Conservation (phyloP, 305 asterid genomes). For the Lippia alba region DNA sequence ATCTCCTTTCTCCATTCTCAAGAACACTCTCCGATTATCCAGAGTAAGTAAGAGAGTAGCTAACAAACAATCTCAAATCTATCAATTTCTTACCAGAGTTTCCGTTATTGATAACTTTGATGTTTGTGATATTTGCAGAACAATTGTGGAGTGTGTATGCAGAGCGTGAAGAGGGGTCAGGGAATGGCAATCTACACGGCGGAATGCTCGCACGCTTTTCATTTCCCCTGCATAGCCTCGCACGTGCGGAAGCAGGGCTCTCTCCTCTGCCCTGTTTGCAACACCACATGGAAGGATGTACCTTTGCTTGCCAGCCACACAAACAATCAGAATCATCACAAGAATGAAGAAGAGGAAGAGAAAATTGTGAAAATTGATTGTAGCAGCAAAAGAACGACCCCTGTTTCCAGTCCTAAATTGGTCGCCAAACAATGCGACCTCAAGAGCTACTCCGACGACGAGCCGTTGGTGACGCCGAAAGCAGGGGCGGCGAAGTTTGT, state of each 20-base stretch:
- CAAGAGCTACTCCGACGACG: conserved; percentile 60
- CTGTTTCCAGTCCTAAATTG: conserved; percentile 35
- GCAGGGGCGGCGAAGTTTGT: conserved; percentile 46
- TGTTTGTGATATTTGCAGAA: conserved; percentile 71
- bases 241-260: conserved; percentile 55
- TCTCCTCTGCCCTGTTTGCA: conserved; percentile 80
- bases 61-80: background rate
- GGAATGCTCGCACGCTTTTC: conserved; percentile 86
- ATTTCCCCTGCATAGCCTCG: conserved; percentile 81
- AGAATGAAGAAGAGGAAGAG: conserved; percentile 32
- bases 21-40: conserved; percentile 72
- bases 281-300: conserved; percentile 70
- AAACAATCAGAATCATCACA: conserved; percentile 30
- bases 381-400: conserved; percentile 20
- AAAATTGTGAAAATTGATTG: conserved; percentile 25
- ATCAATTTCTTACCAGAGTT: too few relatives aligned
- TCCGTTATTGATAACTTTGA: too few relatives aligned
- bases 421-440: conserved; percentile 23
- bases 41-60: conserved; percentile 62
- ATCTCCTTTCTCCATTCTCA: conserved; percentile 89
- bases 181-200: conserved; percentile 91
- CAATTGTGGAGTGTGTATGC: conserved; percentile 85
- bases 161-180: conserved; percentile 73
- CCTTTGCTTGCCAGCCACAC: conserved; percentile 70
- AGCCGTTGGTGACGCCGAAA: conserved; percentile 61